These are phyloP conservation scores for Clonostachys sp. DNA, from an alignment of 2,329 filamentous ascomycete genomes.

Conservation along the genomic window DNA sequence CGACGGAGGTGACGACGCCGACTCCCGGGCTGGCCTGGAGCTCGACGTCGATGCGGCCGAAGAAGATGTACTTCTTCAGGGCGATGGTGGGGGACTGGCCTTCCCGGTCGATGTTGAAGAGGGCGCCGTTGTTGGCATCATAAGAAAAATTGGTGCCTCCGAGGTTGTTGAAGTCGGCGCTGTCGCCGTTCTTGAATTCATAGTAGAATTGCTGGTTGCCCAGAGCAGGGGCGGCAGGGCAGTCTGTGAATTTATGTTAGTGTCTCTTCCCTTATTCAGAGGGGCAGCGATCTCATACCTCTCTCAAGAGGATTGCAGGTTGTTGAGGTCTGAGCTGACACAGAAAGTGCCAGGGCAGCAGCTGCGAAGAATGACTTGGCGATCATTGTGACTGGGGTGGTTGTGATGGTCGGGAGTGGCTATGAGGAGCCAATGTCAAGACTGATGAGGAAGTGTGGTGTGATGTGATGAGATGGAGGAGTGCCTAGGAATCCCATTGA, in stretches of 20 bases:
- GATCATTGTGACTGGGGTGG: too few species aligned
- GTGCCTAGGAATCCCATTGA: too few species aligned
- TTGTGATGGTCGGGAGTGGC: too few species aligned
- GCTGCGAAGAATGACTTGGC: too few species aligned
- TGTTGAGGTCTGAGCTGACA: slow-evolving; percentile 43
- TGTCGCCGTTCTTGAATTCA: slow-evolving; percentile 74
- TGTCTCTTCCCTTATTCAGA: too few species aligned
- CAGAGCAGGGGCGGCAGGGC: slow-evolving; percentile 72
- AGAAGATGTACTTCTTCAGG: slow-evolving; percentile 91
- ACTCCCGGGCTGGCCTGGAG: slow-evolving; percentile 74
- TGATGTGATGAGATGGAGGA: too few species aligned
- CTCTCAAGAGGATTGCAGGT: slow-evolving; percentile 49
- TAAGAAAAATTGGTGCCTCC: slow-evolving; percentile 44
- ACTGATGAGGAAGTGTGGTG: too few species aligned
- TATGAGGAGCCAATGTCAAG: too few species aligned
- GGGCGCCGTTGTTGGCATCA: slow-evolving; percentile 40
- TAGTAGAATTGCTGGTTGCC: slow-evolving; percentile 52
- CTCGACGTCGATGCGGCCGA: slow-evolving; percentile 77
- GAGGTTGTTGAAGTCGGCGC: slow-evolving; percentile 44
- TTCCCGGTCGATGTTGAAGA: slow-evolving; percentile 64
- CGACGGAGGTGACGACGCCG: slow-evolving; percentile 85
- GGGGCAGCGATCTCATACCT: slow-evolving; percentile 21
- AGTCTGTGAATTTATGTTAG: slow-evolving; percentile 34
- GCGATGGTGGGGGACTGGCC: slow-evolving; percentile 68
- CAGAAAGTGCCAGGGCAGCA: too few species aligned